Conservation (phyloP, 495 filamentous ascomycete genomes). For the Podospora australis region DNA sequence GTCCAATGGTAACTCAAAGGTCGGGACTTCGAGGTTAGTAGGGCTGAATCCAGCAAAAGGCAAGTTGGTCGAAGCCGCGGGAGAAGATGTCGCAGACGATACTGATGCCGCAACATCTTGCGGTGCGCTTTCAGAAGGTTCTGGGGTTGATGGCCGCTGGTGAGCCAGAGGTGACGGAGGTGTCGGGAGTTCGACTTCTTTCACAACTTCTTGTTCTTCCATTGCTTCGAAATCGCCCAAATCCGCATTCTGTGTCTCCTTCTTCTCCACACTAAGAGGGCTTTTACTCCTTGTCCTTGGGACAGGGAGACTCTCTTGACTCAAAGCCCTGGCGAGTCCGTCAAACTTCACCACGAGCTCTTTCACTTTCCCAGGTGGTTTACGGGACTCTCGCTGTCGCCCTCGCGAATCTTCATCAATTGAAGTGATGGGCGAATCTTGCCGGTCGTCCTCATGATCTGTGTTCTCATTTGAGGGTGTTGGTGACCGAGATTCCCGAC, state of each 20-base stretch:
- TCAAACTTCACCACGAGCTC: conserved; percentile 45
- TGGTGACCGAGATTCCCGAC: conserved; percentile 26
- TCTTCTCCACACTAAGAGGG: conserved; percentile 3
- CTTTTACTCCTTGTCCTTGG: conserved; percentile 13
- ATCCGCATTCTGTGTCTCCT: conserved; percentile 29
- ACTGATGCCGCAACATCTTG: neutral
- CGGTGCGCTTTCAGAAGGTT: neutral
- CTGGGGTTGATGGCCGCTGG: neutral
- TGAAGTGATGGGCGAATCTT: conserved; percentile 49
- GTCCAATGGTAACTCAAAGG: conserved; percentile 35
- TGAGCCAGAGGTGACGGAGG: neutral
- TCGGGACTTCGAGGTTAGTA: conserved; percentile 24
- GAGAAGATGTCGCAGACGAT: neutral
- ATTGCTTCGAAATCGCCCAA: conserved; percentile 51
- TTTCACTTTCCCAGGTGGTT: conserved; percentile 37
- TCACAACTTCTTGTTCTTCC: conserved; percentile 22
- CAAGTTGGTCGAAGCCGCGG: neutral
- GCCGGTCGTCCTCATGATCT: conserved; percentile 28
- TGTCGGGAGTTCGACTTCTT: neutral
- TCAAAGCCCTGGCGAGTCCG: conserved; percentile 31
- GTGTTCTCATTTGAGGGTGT: conserved; percentile 38
- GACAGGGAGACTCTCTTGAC: conserved; percentile 22
- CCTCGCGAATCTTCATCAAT: conserved; percentile 42
- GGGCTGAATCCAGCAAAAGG: too few species aligned
- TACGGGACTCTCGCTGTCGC: conserved; percentile 21